Evolutionary conservation across 176 grass and related monocot species (phyloP), one percentile per base, ranked within the genome.

Genomic region (Aechmea fasciata): DNA sequence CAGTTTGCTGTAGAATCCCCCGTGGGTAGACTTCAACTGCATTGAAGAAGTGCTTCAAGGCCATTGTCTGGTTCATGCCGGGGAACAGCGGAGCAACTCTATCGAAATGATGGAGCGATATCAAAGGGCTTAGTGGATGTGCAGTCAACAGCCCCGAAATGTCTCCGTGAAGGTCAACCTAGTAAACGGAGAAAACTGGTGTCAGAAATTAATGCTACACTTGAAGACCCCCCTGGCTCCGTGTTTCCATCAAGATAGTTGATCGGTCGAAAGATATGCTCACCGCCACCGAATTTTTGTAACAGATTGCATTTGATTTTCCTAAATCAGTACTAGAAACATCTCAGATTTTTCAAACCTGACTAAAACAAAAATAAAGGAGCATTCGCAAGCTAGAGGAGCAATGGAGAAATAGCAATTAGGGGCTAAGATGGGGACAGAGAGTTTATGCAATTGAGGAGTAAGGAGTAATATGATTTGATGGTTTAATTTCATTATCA

Each of bases 51-150:
- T 88, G 84, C 28, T 78, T 49, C 22, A 84, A 57, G 1, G 90
- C 85, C 51, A 57, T 82, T 23, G 67, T 29, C 2, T 73, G 82
- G 69, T 92, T 86, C 77, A 90, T 87, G 28, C 85, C 85, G 48
- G 94, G 90, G 33, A 90, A 93, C 57, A 99, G 57, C 68, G 90
- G 87, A 51, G 87, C 79, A 0, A 93, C 82, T 26, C 66, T 22
- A 79, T 99, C 87, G 29, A 99, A 74, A 62, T 99, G 94, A 86
- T 99, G 90, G 71, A 99, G 75, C 47, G 94, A 93, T 70, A 93
- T 75, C 62, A 99, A 51, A 71, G 94, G 82, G 24, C 82, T 51
- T 74, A 99, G 77, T 54, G 94, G 87, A 79, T 99, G 90, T 17
- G 90, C 70, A 51, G 81, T 80, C 63, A 99, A 78, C 2, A 99